Conservation (phyloP, 495 filamentous ascomycete genomes). For the Hyaloscypha variabilis region DNA sequence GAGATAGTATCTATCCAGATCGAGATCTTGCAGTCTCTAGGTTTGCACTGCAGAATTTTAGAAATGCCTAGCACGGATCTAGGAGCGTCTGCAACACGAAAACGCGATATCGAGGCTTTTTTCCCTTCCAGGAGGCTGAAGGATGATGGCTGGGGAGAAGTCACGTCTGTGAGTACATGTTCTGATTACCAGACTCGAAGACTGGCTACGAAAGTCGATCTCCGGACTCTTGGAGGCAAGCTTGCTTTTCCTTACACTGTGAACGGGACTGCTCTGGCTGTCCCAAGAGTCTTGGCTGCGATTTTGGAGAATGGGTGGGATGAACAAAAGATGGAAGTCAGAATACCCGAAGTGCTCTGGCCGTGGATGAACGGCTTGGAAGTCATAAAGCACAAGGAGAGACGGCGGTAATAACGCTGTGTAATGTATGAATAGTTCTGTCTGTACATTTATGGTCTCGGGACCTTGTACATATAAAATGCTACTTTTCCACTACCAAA, state of each 20-base stretch:
- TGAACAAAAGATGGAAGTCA: constrained; percentile 62
- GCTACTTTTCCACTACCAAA: not conserved
- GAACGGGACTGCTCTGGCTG: constrained; percentile 92
- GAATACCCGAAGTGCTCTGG: constrained; percentile 73
- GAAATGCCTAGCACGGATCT: constrained; percentile 92
- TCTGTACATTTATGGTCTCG: not conserved
- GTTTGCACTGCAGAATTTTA: constrained; percentile 83
- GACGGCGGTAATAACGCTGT: constrained; percentile 9
- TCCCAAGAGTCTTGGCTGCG: constrained; percentile 86
- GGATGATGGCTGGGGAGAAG: constrained; percentile 89
- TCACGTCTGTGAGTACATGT: constrained; percentile 87
- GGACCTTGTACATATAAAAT: not conserved
- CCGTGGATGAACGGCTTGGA: constrained; percentile 81
- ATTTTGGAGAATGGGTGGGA: constrained; percentile 94
- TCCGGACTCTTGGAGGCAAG: constrained; percentile 47
- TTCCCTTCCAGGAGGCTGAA: constrained; percentile 79
- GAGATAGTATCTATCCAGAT: constrained; percentile 85
- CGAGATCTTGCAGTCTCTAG: constrained; percentile 74
- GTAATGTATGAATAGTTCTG: not conserved
- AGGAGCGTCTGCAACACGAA: constrained; percentile 82
- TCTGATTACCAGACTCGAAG: constrained; percentile 92
- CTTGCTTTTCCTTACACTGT: constrained; percentile 76
- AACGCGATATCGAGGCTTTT: constrained; percentile 90
- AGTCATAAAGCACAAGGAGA: constrained; percentile 54
- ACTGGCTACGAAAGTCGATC: constrained; percentile 69